phyloP scores from a whole-genome alignment of 2,329 filamentous ascomycete species.

The Ampelomyces quisqualis region DNA sequence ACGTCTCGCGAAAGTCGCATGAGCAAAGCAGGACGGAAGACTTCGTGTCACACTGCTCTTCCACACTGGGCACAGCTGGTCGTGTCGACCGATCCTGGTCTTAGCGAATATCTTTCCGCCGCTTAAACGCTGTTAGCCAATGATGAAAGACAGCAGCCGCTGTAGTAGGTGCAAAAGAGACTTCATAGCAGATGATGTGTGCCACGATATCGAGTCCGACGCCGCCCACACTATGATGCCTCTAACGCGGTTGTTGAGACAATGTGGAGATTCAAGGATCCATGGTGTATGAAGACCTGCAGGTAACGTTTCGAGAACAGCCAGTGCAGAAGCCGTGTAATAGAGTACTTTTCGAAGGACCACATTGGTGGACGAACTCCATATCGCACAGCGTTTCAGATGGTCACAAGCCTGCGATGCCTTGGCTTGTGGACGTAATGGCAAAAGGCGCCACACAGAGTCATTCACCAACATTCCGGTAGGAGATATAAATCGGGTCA shows the following conservation, averaged over 20 bases:
- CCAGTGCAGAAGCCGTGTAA: constrained; percentile 3
- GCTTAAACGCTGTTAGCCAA: constrained; percentile 24
- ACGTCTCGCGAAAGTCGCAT: constrained; percentile 15
- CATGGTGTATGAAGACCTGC: constrained; percentile 13
- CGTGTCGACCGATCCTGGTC: constrained; percentile 25
- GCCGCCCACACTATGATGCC: no score
- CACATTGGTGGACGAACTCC: constrained; percentile 3
- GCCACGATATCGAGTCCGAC: no score
- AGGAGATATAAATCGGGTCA: constrained; percentile 6
- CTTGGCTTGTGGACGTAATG: constrained; percentile 2
- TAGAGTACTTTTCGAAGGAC: background rate
- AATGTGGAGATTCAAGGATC: constrained; percentile 17
- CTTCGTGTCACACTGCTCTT: constrained; percentile 21
- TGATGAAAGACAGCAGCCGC: constrained; percentile 4
- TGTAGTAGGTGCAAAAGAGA: constrained; percentile 2
- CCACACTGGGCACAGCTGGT: constrained; percentile 14
- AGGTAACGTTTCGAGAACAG: constrained; percentile 14
- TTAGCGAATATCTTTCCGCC: constrained; percentile 17
- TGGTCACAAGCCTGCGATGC: constrained; percentile 3
- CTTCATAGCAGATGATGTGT: no score
- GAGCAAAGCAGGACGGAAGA: constrained; percentile 16
- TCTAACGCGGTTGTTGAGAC: constrained; percentile 1
- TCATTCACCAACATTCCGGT: constrained; percentile 13
- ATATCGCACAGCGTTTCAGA: constrained; percentile 14
- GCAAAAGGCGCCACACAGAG: constrained; percentile 4